Evolutionary conservation across 2,329 filamentous ascomycete genomes (phyloP), one percentile per base, ranked within the genome.

Genomic region (Aschersonia sp.): DNA sequence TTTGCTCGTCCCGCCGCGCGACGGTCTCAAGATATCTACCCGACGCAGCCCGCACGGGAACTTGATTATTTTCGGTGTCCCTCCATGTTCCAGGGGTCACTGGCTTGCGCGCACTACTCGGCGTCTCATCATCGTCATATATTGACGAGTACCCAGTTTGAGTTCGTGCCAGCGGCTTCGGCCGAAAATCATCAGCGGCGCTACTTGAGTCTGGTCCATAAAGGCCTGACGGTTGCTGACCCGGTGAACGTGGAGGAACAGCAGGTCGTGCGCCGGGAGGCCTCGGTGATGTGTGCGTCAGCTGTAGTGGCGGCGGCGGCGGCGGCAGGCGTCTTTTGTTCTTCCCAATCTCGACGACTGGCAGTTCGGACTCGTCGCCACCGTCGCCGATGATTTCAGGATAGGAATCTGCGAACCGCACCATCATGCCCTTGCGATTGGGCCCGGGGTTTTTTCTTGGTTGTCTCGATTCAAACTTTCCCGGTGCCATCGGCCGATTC

Each of bases 321-420:
- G 62, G 57, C 50, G 58, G 64, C 55, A 59, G 65, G 32, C 58
- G 47, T 54, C 57, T 69, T 62, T 75, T 81, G 52, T 67, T 69
- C 59, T 70, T 73, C 5, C 79, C 81, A 47, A 95, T 82, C 59
- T 92, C 84, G 22, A 79, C 69, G 2, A 81, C 76, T 2, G 85
- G 85, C 7, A 75, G 68, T 47, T 85, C 80, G 47, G 84, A 83
- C 62, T 95, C 88, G 58, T 96, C 90, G 35, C 90, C 90, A 49
- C 90, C 90, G 63, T 90, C 83, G 44, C 90, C 90, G 58, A 97
- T 96, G 52, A 95, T 66, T 44, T 87, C 83, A 6, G 89, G 88
- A 47, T 75, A 71, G 8, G 73, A 75, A 55, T 85, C 79, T 46
- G 75, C 76, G 57, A 96, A 96, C 48, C 73, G 78, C 37, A 96